Evolutionary conservation across 2,329 filamentous ascomycete genomes (phyloP).

Genomic region (Botrytis medusae): DNA sequence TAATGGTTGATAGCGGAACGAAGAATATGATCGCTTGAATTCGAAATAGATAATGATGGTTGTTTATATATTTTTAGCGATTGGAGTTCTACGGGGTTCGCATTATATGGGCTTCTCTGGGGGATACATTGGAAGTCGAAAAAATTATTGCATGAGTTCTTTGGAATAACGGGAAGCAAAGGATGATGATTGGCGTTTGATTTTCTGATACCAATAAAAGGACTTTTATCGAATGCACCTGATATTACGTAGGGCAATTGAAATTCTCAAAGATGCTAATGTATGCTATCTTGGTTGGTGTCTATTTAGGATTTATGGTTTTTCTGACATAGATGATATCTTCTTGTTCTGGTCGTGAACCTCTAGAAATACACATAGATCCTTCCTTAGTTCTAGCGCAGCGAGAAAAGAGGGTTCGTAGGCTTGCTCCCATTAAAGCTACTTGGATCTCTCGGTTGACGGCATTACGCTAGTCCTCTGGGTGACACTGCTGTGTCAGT

Average conservation of each 20-base stretch:
- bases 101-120: not conserved
- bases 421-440: not conserved
- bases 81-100: not conserved
- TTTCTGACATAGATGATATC: not conserved
- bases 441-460: not conserved
- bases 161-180: not conserved
- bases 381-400: not conserved
- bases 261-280: not conserved
- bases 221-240: not conserved
- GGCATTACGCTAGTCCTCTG: no score
- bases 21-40: not conserved
- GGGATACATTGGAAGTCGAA: not conserved
- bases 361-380: not conserved
- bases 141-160: not conserved
- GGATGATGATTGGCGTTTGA: not conserved
- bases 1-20: not conserved
- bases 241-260: not conserved
- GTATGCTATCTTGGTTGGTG: not conserved
- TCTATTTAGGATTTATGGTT: not conserved
- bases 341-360: not conserved
- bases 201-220: not conserved
- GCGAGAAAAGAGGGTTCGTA: not conserved
- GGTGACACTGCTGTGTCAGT: no score
- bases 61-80: not conserved
- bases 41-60: slow-evolving; percentile 2